These are phyloP conservation scores for Adansonia rubrostipa DNA, from an alignment of 441 rosid species.

Conservation along the genomic window DNA sequence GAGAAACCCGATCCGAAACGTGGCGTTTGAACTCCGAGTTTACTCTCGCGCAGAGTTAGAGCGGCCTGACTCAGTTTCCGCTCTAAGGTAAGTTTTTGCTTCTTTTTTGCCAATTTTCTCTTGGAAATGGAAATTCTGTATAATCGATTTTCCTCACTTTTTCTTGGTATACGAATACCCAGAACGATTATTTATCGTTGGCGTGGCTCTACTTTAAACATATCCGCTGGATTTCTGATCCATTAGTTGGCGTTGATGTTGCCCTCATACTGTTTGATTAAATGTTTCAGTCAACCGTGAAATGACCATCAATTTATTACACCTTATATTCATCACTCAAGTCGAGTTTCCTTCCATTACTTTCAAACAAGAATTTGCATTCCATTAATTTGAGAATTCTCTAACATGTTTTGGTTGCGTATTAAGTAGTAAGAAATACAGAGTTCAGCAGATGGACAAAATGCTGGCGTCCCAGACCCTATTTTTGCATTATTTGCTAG, in stretches of 20 bases:
- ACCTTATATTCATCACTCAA: neutral
- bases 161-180: neutral
- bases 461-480: neutral
- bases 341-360: neutral
- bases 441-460: neutral
- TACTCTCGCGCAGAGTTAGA: neutral
- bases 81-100: neutral
- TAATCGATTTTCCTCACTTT: neutral
- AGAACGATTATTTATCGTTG: neutral
- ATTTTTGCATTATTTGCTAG: neutral
- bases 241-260: neutral
- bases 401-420: neutral
- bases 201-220: neutral
- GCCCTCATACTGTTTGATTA: constrained; percentile 24
- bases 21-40: constrained; percentile 6
- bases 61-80: neutral
- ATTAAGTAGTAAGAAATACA: neutral
- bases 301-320: neutral
- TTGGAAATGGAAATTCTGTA: neutral
- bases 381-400: neutral
- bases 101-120: neutral
- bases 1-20: neutral
- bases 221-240: neutral
- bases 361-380: neutral
- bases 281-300: constrained; percentile 21